Percentiles rank a stretch among this genome's conserved stretches.
These are phyloP conservation scores for Hibiscus trionum DNA, from an alignment of 345 rosid genomes.

Conservation along the genomic window DNA sequence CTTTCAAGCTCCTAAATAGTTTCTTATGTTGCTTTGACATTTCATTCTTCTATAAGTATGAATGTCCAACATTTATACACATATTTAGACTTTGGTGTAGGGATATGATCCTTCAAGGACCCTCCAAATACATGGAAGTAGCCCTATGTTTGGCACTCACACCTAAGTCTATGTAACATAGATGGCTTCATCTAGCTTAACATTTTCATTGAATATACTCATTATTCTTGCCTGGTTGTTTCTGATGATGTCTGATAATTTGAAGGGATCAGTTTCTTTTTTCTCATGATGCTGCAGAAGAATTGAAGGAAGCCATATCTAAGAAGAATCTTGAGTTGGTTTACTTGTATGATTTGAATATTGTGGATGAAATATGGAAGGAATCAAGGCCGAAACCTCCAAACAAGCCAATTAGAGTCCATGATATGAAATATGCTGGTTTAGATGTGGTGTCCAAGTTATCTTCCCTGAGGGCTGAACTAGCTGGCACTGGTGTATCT, in stretches of 20 bases:
- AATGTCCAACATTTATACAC: neutral
- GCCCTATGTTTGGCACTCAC: neutral
- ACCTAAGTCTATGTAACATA: neutral
- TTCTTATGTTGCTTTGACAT: neutral
- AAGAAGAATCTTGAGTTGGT: slow-evolving; percentile 76
- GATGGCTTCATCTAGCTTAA: neutral
- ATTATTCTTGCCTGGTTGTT: slow-evolving; percentile 10
- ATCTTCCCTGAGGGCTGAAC: slow-evolving; percentile 54
- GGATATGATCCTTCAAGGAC: neutral
- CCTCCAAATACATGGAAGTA: neutral
- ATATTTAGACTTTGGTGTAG: neutral
- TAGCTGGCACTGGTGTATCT: slow-evolving; percentile 62
- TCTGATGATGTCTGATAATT: slow-evolving; percentile 40
- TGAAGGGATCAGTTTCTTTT: slow-evolving; percentile 99
- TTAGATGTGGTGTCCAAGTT: slow-evolving; percentile 68
- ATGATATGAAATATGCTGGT: slow-evolving; percentile 83
- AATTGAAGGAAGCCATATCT: slow-evolving; percentile 69
- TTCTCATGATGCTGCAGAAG: slow-evolving; percentile 90
- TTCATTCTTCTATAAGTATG: neutral
- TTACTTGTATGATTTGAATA: slow-evolving; percentile 59
- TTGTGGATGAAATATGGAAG: slow-evolving; percentile 91
- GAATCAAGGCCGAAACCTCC: slow-evolving; percentile 81
- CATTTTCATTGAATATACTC: neutral
- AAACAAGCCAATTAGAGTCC: slow-evolving; percentile 63
- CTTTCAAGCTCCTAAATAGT: slow-evolving; percentile 21